Evolutionary conservation across 495 filamentous ascomycete genomes (phyloP).

Genomic region (Tuber borchii): DNA sequence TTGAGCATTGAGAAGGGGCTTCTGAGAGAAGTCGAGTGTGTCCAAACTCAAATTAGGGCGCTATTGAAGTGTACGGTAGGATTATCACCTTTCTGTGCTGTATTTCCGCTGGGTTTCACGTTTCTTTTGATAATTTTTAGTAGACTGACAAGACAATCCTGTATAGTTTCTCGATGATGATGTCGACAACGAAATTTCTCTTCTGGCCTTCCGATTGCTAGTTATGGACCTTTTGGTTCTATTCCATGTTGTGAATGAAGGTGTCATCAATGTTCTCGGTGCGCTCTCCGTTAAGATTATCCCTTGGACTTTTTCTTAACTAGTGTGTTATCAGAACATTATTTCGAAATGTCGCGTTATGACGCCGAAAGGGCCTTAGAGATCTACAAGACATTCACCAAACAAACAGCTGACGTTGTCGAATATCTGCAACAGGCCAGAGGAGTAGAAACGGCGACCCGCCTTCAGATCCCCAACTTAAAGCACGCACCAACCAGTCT

Average conservation of each 20-base stretch:
- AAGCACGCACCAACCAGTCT: slow-evolving; percentile 94
- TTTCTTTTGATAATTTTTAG: not conserved
- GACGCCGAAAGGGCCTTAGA: slow-evolving; percentile 87
- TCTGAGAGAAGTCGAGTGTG: slow-evolving; percentile 81
- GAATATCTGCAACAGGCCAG: slow-evolving; percentile 80
- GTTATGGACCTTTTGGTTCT: slow-evolving; percentile 84
- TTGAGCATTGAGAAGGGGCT: slow-evolving; percentile 88
- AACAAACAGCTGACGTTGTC: slow-evolving; percentile 87
- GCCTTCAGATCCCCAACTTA: slow-evolving; percentile 90
- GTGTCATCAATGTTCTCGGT: slow-evolving; percentile 96
- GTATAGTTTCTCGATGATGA: slow-evolving; percentile 73
- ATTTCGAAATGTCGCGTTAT: slow-evolving; percentile 93
- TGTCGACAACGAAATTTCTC: slow-evolving; percentile 92
- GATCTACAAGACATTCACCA: slow-evolving; percentile 89
- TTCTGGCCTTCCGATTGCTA: slow-evolving; percentile 89
- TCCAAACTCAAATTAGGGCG: slow-evolving; percentile 80
- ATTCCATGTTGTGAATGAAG: slow-evolving; percentile 94
- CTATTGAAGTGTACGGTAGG: slow-evolving; percentile 84
- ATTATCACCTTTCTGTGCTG: slow-evolving; percentile 21
- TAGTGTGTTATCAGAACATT: slow-evolving; percentile 61
- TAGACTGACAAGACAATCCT: slow-evolving; percentile 12
- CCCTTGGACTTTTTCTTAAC: slow-evolving; percentile 22
- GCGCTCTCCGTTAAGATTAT: slow-evolving; percentile 17
- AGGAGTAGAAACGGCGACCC: slow-evolving; percentile 81
- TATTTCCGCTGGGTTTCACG: not conserved